Base-by-base conservation (phyloP, 2,329 filamentous ascomycete genomes). In the Pleurostoma richardsiae region DNA sequence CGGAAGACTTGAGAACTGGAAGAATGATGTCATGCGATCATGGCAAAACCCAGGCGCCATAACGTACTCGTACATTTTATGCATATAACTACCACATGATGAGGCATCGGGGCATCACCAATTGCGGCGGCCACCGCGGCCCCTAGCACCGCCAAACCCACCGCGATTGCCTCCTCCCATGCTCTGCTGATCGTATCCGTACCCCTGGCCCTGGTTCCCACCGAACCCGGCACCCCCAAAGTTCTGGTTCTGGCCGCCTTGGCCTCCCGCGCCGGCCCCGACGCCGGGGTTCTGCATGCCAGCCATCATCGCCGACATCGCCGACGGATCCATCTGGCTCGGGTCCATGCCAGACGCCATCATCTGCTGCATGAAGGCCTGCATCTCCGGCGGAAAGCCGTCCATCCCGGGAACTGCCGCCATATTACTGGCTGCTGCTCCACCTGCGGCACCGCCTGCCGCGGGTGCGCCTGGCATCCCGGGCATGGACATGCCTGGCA, bases 331-430 rank as follows among this genome's bases (percentile, higher is more conserved):
- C 79, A 85, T 83, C 64, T 85, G 81, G 50, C 72, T 80, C 39
- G 80, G 80, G 52, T 85, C 82, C 69, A 85, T 80, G 27, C 81
- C 82, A 1, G 72, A 71, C 1, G 76, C 72, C 76, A 85, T 83
- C 80, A 85, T 83, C 62, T 85, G 80, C 62, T 85, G 81, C 79
- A 85, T 82, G 77, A 85, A 82, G 41, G 72, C 71, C 60, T 85
- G 81, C 78, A 85, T 84, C 59, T 85, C 82, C 0, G 80, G 76
- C 3, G 79, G 68, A 64, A 84, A 80, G n/a, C 77, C 79, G 28
- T 84, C 80, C 76, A 82, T 80, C 4, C 76, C 76, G 0, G 73
- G 56, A 70, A 80, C 79, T 5, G 67, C 67, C 1, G 66, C 62
- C 71, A 77, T 76, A 3, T 64, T 60, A n/a, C 61, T 69, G 11